Conservation (phyloP, 768 basidiomycete genomes). For the Suillus alpinus region DNA sequence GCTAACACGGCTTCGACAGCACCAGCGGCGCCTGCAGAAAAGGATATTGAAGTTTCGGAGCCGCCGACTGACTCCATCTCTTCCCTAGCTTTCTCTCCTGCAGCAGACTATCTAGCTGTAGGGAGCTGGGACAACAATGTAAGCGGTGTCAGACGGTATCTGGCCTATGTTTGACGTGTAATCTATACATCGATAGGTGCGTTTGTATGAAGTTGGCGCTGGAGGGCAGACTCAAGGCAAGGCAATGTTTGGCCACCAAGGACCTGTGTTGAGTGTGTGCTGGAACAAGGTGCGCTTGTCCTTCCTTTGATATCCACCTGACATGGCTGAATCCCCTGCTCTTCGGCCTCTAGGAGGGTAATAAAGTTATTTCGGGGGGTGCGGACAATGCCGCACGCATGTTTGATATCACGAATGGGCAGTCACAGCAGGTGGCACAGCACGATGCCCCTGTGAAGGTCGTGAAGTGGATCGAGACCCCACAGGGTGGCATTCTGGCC, state of each 20-base stretch:
- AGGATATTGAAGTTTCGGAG: conserved; percentile 79
- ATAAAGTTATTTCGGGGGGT: conserved; percentile 87
- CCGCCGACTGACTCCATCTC: conserved; percentile 89
- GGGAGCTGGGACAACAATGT: conserved; percentile 95
- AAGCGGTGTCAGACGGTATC: conserved; percentile 19
- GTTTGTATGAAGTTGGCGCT: conserved; percentile 86
- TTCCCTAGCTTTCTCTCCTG: conserved; percentile 77
- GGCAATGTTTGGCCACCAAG: conserved; percentile 89
- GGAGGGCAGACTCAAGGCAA: conserved; percentile 82
- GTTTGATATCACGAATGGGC: conserved; percentile 86
- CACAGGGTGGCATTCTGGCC: conserved; percentile 71
- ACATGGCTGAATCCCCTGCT: background rate
- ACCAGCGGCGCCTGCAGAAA: conserved; percentile 48
- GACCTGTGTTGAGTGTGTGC: conserved; percentile 81
- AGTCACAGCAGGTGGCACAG: conserved; percentile 78
- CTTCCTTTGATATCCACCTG: background rate
- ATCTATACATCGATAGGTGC: conserved; percentile 55
- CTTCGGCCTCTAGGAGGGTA: conserved; percentile 65
- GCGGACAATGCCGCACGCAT: conserved; percentile 94
- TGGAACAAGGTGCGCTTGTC: conserved; percentile 78
- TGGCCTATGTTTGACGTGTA: conserved; percentile 9
- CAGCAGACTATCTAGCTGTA: conserved; percentile 87
- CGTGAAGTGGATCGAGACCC: conserved; percentile 78
- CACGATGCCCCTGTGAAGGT: conserved; percentile 89
- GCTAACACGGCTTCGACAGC: conserved; percentile 30